Base-by-base conservation (phyloP, 2,329 filamentous ascomycete species). In the Dactylonectria macrodidyma region DNA sequence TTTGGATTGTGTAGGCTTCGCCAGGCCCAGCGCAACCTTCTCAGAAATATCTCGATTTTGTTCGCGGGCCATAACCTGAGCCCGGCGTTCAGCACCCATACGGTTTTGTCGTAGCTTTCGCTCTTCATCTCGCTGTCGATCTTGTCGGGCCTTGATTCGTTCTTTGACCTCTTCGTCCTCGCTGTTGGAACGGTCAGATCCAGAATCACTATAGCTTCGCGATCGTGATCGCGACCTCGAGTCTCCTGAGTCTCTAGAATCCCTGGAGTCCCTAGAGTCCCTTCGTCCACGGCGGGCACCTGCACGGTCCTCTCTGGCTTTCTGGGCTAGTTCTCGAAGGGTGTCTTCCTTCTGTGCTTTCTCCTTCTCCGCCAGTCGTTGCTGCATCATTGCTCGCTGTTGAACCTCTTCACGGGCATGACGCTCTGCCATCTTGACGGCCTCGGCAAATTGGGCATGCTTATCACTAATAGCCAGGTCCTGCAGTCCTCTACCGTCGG, bases 401-500 rank as follows among this genome's bases (percentile, higher is more conserved):
- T 95, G 92, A 62, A 99, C 95, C 81, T 99, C 96, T 78, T 99
- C 96, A 77, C 96, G 90, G 8, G 96, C 96, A 80, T 98, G 96
- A 55, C 95, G 88, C 79, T 99, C 96, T 1, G 96, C 96, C 71
- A 96, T 97, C 80, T 96, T 97, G 44, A 99, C 84, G 0, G 95
- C 95, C 82, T 99, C 96, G 0, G 95, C 93, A 78, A 99, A 97
- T 76, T 97, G 94, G 2, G 95, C 95, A 78, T 99, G 98, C 79
- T 98, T 98, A 85, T 99, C 96, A 82, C 97, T 98, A 83, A 99
- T 98, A 7, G 94, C 92, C 48, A 97, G 91, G 79, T 99, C 96
- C 80, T 98, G 95, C 70, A 99, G 80, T 1, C 94, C 94, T 76
- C 96, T 89, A 12, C 96, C 96, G 80, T 98, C 95, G 9, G 96